A percentile compares a stretch with the other conserved stretches of the same genome.
Evolutionary conservation across 129 eudicot genomes (phyloP).

Genomic region (Centaurea solstitialis): DNA sequence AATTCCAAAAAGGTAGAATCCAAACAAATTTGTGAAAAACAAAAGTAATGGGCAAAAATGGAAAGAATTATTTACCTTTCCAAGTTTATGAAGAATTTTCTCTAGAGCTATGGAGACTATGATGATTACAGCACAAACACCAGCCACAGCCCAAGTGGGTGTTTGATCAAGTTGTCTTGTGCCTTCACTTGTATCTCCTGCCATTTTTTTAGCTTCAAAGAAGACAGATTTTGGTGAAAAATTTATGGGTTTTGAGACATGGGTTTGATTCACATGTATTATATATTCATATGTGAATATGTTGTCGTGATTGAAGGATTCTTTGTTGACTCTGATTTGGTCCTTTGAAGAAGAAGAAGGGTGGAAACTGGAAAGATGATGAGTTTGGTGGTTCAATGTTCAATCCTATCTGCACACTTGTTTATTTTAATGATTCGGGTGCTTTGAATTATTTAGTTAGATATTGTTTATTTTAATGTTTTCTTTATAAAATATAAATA

Average conservation of each 20-base stretch:
- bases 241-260: slow-evolving; percentile 1
- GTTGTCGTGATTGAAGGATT: slow-evolving; percentile 5
- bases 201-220: slow-evolving; percentile 35
- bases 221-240: not conserved
- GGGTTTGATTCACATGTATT: not conserved
- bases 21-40: not conserved
- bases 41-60: not conserved
- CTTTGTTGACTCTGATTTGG: slow-evolving; percentile 1
- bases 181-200: slow-evolving; percentile 33
- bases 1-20: not conserved
- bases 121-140: slow-evolving; percentile 82
- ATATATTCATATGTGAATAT: not conserved
- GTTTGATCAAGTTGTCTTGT: slow-evolving; percentile 63
- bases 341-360: not conserved
- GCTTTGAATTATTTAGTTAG: not conserved
- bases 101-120: slow-evolving; percentile 64
- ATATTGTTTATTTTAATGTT: too few relatives aligned
- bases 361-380: slow-evolving; percentile 2
- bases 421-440: not conserved
- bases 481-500: too few relatives aligned
- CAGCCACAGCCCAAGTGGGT: slow-evolving; percentile 97
- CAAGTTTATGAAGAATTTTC: slow-evolving; percentile 59
- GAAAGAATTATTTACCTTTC: slow-evolving; percentile 43
- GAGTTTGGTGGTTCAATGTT: not conserved
- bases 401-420: not conserved